Conservation (phyloP, 129 eudicot genomes). For the Tagetes erecta region DNA sequence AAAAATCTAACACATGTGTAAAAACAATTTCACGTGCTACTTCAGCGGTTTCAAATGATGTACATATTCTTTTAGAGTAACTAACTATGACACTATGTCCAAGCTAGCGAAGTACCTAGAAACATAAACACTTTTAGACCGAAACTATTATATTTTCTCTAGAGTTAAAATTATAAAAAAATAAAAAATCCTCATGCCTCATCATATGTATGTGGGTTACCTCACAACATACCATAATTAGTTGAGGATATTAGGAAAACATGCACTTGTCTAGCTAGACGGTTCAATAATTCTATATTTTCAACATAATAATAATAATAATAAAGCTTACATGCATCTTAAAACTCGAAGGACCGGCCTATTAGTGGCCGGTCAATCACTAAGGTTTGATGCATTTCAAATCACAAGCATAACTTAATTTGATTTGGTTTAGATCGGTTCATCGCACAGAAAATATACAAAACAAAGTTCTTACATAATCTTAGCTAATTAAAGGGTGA, state of each 20-base stretch:
- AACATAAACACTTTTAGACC: too few relatives aligned
- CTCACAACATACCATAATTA: conserved; percentile 27
- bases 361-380: conserved; percentile 9
- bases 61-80: too few relatives aligned
- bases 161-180: too few relatives aligned
- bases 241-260: background rate
- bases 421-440: background rate
- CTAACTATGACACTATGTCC: too few relatives aligned
- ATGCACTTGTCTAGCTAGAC: background rate
- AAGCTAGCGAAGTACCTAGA: too few relatives aligned
- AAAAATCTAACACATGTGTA: too few relatives aligned
- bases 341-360: background rate
- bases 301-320: background rate
- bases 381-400: background rate
- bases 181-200: too few relatives aligned
- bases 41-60: too few relatives aligned
- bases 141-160: too few relatives aligned
- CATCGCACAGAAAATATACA: conserved; percentile 16
- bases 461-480: conserved; percentile 21
- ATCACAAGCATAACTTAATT: background rate
- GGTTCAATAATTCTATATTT: background rate
- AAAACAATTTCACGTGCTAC: too few relatives aligned
- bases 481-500: conserved; percentile 10
- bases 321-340: background rate
- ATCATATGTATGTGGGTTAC: conserved; percentile 17